Evolutionary conservation across 2,329 filamentous ascomycete genomes (phyloP), one percentile per base, ranked within the genome.

Genomic region (Monilinia vaccinii-corymbosi): DNA sequence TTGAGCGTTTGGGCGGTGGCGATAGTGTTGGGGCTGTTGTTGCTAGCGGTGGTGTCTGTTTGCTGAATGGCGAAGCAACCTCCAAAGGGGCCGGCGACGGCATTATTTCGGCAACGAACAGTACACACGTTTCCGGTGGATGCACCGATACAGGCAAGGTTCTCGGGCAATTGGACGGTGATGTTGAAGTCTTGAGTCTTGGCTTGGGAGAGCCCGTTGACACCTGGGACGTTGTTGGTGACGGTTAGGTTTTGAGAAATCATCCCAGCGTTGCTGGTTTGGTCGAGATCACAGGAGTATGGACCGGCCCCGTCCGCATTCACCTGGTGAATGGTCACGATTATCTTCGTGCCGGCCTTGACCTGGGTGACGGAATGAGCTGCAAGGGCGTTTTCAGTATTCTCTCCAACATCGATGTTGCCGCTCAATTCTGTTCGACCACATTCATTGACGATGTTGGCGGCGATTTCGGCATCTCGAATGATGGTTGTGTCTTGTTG

Each of bases 401-500:
- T 78, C 70, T 80, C 77, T 42, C 77, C 78, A 57, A 86, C 76
- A 63, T 86, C 81, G 68, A 87, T 87, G 74, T 80, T 82, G 49
- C 85, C 85, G 58, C 74, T 67, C 51, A 81, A 69, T 69, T 85
- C 76, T 10, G 84, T 88, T 62, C 84, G 78, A 48, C 85, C 85
- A 68, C 85, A 87, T 61, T 80, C 76, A 65, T 82, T 83, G 52
- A 82, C 81, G 9, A 79, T 70, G 66, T 81, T 81, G 57, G 75
- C 72, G 8, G 65, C 63, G 66, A 82, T 78, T 73, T 83, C 77
- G 18, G 77, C 78, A 61, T 84, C 81, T 56, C 79, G 77, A 72
- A 87, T 87, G 68, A 86, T 78, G 57, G 82, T 85, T 13, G 82
- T 76, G 61, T 87, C 84, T 64, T 83, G 81, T 68, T 87, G 83